These are phyloP conservation scores for Adansonia rubrostipa DNA, from an alignment of 441 rosid species.

Conservation along the genomic window DNA sequence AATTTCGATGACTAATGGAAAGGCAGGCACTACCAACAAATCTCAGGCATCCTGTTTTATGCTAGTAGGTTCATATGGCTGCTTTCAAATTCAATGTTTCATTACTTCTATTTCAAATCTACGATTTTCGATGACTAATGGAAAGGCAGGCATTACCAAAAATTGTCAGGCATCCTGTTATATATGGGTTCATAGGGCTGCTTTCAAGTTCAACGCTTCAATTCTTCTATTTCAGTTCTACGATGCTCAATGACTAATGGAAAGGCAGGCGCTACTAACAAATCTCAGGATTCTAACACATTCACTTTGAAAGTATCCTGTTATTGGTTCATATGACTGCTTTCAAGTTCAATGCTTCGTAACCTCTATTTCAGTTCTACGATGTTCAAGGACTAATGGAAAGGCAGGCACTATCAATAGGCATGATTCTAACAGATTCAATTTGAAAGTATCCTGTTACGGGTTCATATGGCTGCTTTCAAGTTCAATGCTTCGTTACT, in stretches of 20 bases:
- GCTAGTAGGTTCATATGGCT: background rate
- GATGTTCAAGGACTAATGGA: background rate
- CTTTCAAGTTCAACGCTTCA: too few relatives aligned
- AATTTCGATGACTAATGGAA: background rate
- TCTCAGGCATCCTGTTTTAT: background rate
- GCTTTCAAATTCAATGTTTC: too few relatives aligned
- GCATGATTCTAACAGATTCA: background rate
- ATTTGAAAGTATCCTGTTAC: background rate
- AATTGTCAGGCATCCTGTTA: too few relatives aligned
- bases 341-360: background rate
- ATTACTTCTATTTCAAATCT: too few relatives aligned
- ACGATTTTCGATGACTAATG: too few relatives aligned
- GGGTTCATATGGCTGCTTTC: background rate
- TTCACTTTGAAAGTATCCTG: background rate
- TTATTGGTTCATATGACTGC: background rate
- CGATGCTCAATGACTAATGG: background rate
- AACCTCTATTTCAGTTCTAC: background rate
- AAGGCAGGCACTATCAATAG: background rate
- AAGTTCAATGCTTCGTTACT: background rate
- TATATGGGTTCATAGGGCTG: too few relatives aligned
- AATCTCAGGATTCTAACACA: background rate
- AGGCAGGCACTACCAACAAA: background rate
- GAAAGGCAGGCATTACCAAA: too few relatives aligned
- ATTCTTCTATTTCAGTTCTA: background rate
- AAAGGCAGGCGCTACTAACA: background rate